Evolutionary conservation across 805 yeast genomes (phyloP).

Genomic region (Kuraishia ogatae): DNA sequence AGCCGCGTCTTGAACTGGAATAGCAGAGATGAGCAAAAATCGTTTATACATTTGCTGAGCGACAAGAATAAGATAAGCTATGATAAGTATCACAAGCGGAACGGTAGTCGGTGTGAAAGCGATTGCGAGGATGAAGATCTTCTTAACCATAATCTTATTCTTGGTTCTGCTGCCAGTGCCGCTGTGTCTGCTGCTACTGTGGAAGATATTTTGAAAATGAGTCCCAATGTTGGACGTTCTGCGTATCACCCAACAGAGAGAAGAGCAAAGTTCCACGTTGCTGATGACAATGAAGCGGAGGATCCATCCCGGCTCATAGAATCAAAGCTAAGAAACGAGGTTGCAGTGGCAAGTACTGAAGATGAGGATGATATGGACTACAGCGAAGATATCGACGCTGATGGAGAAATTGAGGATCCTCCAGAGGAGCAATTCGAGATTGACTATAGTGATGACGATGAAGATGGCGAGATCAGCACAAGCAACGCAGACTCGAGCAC

Average conservation of each 20-base stretch:
- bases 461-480: constrained; percentile 5
- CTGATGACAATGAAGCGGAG: background rate
- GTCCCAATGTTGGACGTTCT: constrained; percentile 10
- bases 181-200: background rate
- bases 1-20: constrained; percentile 91
- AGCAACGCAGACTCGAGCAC: background rate
- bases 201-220: constrained; percentile 2
- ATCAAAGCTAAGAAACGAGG: constrained; percentile 1
- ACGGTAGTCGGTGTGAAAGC: constrained; percentile 9
- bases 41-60: constrained; percentile 56
- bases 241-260: background rate
- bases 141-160: background rate
- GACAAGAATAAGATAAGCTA: constrained; percentile 44
- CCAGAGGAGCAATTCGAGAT: constrained; percentile 18
- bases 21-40: constrained; percentile 79
- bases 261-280: background rate
- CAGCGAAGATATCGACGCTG: constrained; percentile 5
- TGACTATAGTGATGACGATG: constrained; percentile 19
- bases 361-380: background rate
- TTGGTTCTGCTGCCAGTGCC: background rate
- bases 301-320: background rate
- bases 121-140: constrained; percentile 15
- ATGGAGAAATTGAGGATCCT: background rate
- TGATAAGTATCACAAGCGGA: constrained; percentile 14
- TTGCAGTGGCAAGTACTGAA: background rate